Conservation (phyloP, 768 basidiomycete species). For the Boletellus emodensis region DNA sequence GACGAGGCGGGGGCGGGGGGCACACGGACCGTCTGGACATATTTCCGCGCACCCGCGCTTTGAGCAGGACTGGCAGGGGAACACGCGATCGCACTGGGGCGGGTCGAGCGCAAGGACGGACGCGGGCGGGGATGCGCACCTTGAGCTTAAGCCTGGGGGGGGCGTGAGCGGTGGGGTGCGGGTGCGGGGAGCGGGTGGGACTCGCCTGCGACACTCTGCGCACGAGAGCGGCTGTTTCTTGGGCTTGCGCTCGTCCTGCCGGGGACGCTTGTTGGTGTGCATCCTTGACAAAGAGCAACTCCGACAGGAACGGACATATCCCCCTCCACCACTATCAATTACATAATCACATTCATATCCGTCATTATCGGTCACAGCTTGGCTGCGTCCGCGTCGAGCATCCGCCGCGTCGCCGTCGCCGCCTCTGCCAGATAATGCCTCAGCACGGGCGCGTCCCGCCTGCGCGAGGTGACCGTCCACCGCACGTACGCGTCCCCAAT, state of each 20-base stretch:
- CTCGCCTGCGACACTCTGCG: constrained; percentile 59
- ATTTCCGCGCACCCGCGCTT: constrained; percentile 63
- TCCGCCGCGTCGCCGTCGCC: constrained; percentile 67
- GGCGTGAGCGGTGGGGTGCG: too few relatives aligned
- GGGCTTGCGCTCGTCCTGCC: constrained; percentile 32
- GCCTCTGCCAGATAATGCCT: constrained; percentile 76
- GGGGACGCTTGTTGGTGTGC: constrained; percentile 40
- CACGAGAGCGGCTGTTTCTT: constrained; percentile 52
- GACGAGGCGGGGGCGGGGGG: background rate
- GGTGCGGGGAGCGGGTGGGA: background rate
- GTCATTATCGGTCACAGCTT: constrained; percentile 2
- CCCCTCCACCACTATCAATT: constrained; percentile 20
- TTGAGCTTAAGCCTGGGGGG: constrained; percentile 48
- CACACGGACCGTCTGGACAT: constrained; percentile 50
- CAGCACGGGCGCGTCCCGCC: constrained; percentile 48
- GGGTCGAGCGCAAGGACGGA: constrained; percentile 7
- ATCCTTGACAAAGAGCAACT: constrained; percentile 13
- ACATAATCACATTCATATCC: constrained; percentile 23
- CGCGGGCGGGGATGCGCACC: constrained; percentile 28
- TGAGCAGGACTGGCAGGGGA: constrained; percentile 64
- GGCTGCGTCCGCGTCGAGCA: constrained; percentile 47
- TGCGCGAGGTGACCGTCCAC: constrained; percentile 85
- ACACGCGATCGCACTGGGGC: constrained; percentile 56
- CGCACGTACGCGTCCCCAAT: constrained; percentile 82
- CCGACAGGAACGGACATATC: constrained; percentile 25